phyloP scores from a whole-genome alignment of 192 early-diverging fungal genomes.

The Hyaloraphidium curvatum region DNA sequence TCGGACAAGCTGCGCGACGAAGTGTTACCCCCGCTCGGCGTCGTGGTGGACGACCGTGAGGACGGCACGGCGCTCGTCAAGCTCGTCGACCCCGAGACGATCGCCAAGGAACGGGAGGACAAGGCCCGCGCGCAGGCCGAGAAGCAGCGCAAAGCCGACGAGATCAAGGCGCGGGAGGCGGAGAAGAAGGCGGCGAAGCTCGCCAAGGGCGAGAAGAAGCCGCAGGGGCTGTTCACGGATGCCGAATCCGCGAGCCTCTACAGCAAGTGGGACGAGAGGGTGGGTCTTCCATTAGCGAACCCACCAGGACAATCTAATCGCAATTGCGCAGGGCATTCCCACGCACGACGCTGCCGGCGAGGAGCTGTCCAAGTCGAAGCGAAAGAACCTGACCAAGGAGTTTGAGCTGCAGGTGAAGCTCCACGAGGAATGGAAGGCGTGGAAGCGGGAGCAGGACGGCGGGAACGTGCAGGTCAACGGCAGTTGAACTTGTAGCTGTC shows the following conservation, averaged over 20 bases:
- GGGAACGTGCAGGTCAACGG: too few species aligned
- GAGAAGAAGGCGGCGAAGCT: conserved; percentile 45
- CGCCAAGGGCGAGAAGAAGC: too few species aligned
- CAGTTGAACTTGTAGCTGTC: too few species aligned
- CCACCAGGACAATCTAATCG: not conserved
- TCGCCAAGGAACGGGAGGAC: conserved; percentile 26
- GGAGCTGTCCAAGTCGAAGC: conserved; percentile 59
- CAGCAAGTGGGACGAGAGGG: conserved; percentile 54
- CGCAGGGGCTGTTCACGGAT: conserved; percentile 60
- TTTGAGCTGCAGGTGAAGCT: conserved; percentile 72
- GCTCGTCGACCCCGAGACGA: conserved; percentile 41
- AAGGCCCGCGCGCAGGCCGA: conserved; percentile 26
- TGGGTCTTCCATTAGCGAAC: conserved; percentile 1
- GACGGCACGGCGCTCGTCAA: conserved; percentile 86
- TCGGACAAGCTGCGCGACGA: conserved; percentile 79
- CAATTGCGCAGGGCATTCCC: conserved; percentile 44
- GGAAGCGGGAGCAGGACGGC: too few species aligned
- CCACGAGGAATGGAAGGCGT: conserved; percentile 74
- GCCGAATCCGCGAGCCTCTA: conserved; percentile 35
- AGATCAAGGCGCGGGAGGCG: conserved; percentile 35
- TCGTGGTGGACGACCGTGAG: conserved; percentile 85
- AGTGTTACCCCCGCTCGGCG: conserved; percentile 69
- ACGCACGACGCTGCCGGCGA: conserved; percentile 64
- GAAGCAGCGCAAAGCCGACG: conserved; percentile 22
- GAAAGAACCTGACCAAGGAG: conserved; percentile 79